Conservation (phyloP, 2,329 filamentous ascomycete species). For the Septoria petroselini region DNA sequence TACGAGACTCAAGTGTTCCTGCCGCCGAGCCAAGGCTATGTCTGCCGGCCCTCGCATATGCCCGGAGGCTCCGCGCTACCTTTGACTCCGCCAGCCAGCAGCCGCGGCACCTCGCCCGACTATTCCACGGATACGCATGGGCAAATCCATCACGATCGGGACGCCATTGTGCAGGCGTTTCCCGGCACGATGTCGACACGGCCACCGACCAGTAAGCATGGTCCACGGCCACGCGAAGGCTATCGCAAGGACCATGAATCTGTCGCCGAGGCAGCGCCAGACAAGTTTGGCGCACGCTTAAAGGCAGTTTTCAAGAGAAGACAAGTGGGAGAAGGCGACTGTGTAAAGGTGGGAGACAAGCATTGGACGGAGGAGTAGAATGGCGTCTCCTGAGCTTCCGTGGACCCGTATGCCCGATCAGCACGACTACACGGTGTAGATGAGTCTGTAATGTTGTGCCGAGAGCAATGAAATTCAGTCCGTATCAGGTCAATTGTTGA, state of each 20-base stretch:
- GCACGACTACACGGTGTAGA: too few relatives aligned
- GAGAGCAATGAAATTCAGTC: too few relatives aligned
- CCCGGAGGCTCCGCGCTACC: neutral
- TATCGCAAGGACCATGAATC: neutral
- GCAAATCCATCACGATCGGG: too few relatives aligned
- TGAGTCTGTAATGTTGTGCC: too few relatives aligned
- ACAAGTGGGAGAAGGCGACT: neutral
- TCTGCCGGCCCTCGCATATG: neutral
- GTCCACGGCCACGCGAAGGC: neutral
- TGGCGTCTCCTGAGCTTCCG: neutral
- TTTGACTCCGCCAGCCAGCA: conserved; percentile 6
- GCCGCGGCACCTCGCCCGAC: neutral
- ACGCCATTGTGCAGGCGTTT: neutral
- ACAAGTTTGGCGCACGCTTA: neutral
- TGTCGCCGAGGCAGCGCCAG: neutral
- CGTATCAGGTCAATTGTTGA: too few relatives aligned
- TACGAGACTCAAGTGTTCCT: conserved; percentile 2
- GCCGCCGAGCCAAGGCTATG: neutral
- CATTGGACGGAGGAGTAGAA: conserved; percentile 8
- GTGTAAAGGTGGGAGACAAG: neutral
- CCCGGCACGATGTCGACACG: conserved; percentile 5
- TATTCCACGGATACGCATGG: neutral
- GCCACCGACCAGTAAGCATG: neutral
- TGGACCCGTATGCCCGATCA: too few relatives aligned
- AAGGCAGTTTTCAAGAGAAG: conserved; percentile 3